These are phyloP conservation scores for Botryotinia calthae DNA, from an alignment of 2,329 filamentous ascomycete species.

Conservation along the genomic window DNA sequence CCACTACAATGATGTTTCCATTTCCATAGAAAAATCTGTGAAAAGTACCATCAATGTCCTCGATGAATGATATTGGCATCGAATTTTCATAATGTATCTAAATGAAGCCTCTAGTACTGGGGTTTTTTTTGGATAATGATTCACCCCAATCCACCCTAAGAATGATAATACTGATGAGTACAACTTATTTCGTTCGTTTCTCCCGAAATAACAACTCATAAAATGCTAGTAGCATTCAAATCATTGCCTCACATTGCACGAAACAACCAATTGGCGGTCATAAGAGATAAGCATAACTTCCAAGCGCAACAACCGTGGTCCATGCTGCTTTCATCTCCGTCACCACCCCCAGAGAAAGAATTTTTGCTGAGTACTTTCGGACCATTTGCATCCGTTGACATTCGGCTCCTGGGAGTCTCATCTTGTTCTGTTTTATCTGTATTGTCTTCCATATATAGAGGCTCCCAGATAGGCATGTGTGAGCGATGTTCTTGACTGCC, in stretches of 20 bases:
- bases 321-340: background rate
- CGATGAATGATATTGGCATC: background rate
- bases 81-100: background rate
- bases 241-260: background rate
- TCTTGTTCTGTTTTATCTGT: background rate
- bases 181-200: background rate
- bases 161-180: background rate
- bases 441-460: slow-evolving; percentile 11
- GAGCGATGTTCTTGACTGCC: slow-evolving; percentile 4
- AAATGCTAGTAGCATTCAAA: background rate
- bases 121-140: background rate
- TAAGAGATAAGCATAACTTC: background rate
- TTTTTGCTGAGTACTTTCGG: background rate
- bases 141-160: background rate
- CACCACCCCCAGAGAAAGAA: background rate
- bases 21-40: background rate
- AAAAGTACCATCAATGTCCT: background rate
- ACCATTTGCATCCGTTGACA: background rate
- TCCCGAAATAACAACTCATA: background rate
- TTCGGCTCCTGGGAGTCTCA: background rate
- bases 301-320: slow-evolving; percentile 9
- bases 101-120: background rate
- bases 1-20: background rate
- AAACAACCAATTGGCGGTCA: slow-evolving; percentile 10
- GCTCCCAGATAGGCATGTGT: slow-evolving; percentile 11